These are phyloP conservation scores for Boletus coffeatus DNA, from an alignment of 1,284 basidiomycete genomes.

Conservation along the genomic window DNA sequence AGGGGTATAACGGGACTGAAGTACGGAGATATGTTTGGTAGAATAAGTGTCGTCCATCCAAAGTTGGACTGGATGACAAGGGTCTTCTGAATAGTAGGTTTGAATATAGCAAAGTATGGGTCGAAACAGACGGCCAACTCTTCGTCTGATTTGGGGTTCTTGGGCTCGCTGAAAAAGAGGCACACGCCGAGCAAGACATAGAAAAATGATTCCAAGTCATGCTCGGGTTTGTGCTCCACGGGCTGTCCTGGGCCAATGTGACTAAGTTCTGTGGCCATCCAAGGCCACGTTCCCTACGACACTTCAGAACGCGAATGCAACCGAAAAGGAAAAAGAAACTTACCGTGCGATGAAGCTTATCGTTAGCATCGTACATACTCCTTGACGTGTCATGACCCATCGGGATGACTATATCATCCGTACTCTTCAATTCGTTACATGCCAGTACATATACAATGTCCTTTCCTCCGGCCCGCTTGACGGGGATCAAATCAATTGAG, in stretches of 20 bases:
- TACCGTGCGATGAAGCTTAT: too few relatives aligned
- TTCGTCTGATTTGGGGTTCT: not conserved
- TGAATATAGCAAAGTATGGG: not conserved
- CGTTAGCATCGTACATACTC: too few relatives aligned
- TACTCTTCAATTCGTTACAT: too few relatives aligned
- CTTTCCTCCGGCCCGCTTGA: too few relatives aligned
- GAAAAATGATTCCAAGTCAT: not conserved
- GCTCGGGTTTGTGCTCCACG: not conserved
- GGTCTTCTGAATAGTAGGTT: not conserved
- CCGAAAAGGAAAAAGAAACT: too few relatives aligned
- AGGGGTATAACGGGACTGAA: not conserved
- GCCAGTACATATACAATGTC: too few relatives aligned
- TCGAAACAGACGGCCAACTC: not conserved
- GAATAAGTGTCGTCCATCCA: not conserved
- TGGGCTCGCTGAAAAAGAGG: not conserved
- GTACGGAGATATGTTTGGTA: not conserved
- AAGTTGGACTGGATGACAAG: not conserved
- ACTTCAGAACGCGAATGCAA: too few relatives aligned
- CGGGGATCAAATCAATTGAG: too few relatives aligned
- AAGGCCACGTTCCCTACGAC: not conserved
- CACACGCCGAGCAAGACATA: not conserved
- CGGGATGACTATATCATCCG: too few relatives aligned
- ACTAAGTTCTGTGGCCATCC: not conserved
- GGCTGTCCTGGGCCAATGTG: not conserved
- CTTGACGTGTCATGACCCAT: too few relatives aligned